Percentiles rank a stretch among this genome's conserved stretches.
phyloP scores from a whole-genome alignment of 352 stramenopile genomes.

The Pythium biforme region DNA sequence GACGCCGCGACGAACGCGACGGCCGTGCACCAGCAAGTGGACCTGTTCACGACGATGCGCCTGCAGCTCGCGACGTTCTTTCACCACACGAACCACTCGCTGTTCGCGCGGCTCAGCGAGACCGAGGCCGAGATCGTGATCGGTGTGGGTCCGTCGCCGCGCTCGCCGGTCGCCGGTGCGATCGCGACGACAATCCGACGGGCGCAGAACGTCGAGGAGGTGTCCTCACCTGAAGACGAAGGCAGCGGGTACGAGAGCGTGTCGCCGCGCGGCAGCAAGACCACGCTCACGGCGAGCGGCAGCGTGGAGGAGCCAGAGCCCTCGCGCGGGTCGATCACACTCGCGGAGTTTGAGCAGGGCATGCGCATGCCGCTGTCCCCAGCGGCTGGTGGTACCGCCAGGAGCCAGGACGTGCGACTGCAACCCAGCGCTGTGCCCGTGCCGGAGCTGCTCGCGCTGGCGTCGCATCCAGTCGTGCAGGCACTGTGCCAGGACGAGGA shows the following conservation, averaged over 20 bases:
- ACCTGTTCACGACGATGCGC: slow-evolving; percentile 67
- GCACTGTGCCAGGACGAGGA: slow-evolving; percentile 11
- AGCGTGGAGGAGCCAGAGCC: background rate
- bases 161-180: slow-evolving; percentile 10
- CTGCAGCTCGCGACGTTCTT: slow-evolving; percentile 80
- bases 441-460: slow-evolving; percentile 28
- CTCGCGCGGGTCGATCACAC: slow-evolving; percentile 33
- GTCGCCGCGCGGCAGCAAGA: slow-evolving; percentile 16
- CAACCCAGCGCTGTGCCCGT: slow-evolving; percentile 7
- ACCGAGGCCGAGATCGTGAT: slow-evolving; percentile 59
- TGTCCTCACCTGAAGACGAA: background rate
- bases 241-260: background rate
- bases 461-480: slow-evolving; percentile 27
- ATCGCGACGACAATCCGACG: slow-evolving; percentile 3
- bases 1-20: slow-evolving; percentile 39
- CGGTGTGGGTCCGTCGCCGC: slow-evolving; percentile 19
- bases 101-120: slow-evolving; percentile 47
- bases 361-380: slow-evolving; percentile 22
- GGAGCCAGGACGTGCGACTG: no score
- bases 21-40: slow-evolving; percentile 33
- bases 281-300: slow-evolving; percentile 10
- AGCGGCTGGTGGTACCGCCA: background rate
- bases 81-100: slow-evolving; percentile 52
- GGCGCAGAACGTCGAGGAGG: background rate
- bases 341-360: slow-evolving; percentile 65